Evolutionary conservation across 2,329 filamentous ascomycete species (phyloP).

Genomic region (Fusarium sublunatum): DNA sequence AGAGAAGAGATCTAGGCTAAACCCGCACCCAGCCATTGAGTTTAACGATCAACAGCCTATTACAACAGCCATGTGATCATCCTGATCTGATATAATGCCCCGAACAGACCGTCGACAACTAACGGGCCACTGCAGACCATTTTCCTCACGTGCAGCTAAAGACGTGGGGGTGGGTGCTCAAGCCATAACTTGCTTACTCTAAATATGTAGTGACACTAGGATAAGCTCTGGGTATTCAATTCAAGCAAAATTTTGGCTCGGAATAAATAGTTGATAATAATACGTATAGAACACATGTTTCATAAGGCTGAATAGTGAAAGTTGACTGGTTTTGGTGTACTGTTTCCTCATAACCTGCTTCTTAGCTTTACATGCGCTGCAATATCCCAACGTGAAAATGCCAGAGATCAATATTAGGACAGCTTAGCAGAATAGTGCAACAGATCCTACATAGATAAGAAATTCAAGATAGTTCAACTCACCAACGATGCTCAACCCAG

Average conservation of each 20-base stretch:
- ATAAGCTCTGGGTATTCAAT: too few species aligned
- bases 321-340: too few species aligned
- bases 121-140: slow-evolving; percentile 40
- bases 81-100: slow-evolving; percentile 14
- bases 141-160: slow-evolving; percentile 37
- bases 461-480: neutral
- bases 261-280: too few species aligned
- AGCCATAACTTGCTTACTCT: neutral
- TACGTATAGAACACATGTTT: too few species aligned
- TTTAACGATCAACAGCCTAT: neutral
- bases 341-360: too few species aligned
- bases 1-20: neutral
- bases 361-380: too few species aligned
- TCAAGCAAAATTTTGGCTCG: too few species aligned
- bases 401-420: neutral
- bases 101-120: slow-evolving; percentile 1
- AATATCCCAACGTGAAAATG: too few species aligned
- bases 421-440: neutral
- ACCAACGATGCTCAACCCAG: slow-evolving; percentile 2
- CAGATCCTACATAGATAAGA: neutral
- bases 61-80: slow-evolving; percentile 13
- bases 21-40: neutral
- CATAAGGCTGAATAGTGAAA: too few species aligned
- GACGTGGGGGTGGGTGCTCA: slow-evolving; percentile 33
- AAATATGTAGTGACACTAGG: too few species aligned